These are phyloP conservation scores for Hysterium pulicare DNA, from an alignment of 2,329 filamentous ascomycete species.

Conservation along the genomic window DNA sequence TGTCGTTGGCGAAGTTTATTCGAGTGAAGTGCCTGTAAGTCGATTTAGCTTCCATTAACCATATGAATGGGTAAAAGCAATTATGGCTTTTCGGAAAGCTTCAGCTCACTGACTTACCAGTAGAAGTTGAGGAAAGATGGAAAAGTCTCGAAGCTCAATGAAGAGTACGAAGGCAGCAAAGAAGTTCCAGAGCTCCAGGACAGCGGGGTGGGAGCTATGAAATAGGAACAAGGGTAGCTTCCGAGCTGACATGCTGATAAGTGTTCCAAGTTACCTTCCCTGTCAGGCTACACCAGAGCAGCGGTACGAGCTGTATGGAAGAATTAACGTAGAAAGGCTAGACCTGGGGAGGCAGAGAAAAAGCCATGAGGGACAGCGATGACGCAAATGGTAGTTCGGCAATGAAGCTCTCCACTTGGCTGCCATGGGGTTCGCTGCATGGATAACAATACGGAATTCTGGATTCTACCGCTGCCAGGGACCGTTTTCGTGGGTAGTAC, in stretches of 20 bases:
- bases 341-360: too few relatives aligned
- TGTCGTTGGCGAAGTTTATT: neutral
- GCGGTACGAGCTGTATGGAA: neutral
- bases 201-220: neutral
- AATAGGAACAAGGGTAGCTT: slow-evolving; percentile 4
- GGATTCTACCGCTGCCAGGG: too few relatives aligned
- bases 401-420: too few relatives aligned
- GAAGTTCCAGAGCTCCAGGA: neutral
- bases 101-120: neutral
- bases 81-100: neutral
- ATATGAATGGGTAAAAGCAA: neutral
- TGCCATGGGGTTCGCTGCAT: too few relatives aligned
- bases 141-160: too few relatives aligned
- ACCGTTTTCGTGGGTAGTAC: too few relatives aligned
- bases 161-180: neutral
- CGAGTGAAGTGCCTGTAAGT: too few relatives aligned
- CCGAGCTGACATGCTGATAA: neutral
- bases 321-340: too few relatives aligned
- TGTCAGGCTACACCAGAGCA: neutral
- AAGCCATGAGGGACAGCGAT: too few relatives aligned
- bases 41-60: neutral
- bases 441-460: too few relatives aligned
- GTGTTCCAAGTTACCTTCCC: slow-evolving; percentile 2
- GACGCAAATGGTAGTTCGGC: too few relatives aligned
- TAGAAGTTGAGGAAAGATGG: neutral